Evolutionary conservation across 73 alveolate genomes (phyloP).

Genomic region (Tetrahymena thermophila): DNA sequence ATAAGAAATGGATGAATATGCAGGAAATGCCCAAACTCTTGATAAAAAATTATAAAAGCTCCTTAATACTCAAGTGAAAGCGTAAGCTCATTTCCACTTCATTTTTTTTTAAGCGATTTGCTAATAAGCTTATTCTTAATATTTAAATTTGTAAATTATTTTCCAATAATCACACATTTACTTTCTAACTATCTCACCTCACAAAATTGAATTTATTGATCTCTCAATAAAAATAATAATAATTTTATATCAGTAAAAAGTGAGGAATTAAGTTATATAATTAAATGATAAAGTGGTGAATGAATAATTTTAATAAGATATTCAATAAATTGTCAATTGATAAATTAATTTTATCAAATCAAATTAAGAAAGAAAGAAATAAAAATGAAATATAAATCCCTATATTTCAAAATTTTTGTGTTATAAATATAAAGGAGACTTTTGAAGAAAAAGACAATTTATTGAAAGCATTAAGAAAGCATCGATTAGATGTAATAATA

Average conservation of each 20-base stretch:
- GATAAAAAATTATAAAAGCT: neutral
- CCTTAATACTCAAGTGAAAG: neutral
- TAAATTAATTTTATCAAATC: too few species aligned
- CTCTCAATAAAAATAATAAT: neutral
- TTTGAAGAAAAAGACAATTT: neutral
- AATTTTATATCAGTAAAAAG: too few species aligned
- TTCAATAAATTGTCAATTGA: neutral
- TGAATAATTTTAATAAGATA: neutral
- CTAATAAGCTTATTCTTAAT: neutral
- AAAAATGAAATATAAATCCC: neutral
- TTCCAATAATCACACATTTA: too few species aligned
- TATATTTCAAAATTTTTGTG: neutral
- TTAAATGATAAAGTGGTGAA: too few species aligned
- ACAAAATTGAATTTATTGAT: neutral
- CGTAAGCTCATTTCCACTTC: neutral
- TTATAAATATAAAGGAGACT: neutral
- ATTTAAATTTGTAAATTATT: too few species aligned
- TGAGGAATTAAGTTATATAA: too few species aligned
- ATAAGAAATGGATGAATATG: neutral
- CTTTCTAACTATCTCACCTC: too few species aligned
- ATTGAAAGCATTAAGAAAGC: neutral
- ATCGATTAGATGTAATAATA: neutral
- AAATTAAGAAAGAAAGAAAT: neutral
- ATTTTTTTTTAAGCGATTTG: too few species aligned
- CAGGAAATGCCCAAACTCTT: neutral